Conservation (phyloP, 1,284 basidiomycete genomes). For the Ceratobasidium sp. region DNA sequence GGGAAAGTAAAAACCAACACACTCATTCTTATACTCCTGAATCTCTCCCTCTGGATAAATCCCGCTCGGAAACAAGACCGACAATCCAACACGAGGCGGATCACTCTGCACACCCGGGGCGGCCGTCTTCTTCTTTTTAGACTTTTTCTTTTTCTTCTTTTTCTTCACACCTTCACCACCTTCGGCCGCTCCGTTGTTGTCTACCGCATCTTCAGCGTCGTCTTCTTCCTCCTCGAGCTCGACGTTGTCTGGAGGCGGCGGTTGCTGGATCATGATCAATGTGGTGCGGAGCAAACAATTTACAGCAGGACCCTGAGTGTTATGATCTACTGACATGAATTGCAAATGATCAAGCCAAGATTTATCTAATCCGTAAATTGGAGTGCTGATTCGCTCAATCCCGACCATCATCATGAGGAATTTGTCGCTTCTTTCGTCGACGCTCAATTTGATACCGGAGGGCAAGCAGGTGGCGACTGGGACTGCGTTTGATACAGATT, state of each 20-base stretch:
- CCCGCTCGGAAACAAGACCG: slow-evolving; percentile 90
- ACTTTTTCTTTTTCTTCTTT: slow-evolving; percentile 95
- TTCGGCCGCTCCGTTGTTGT: slow-evolving; percentile 51
- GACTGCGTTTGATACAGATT: slow-evolving; percentile 26
- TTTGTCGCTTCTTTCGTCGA: slow-evolving; percentile 24
- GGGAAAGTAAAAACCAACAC: slow-evolving; percentile 10
- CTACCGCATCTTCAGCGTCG: slow-evolving; percentile 57
- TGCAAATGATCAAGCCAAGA: neutral
- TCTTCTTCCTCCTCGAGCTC: slow-evolving; percentile 52
- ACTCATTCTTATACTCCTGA: slow-evolving; percentile 92
- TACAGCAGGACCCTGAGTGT: slow-evolving; percentile 11
- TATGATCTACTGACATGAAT: neutral
- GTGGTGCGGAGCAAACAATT: slow-evolving; percentile 27
- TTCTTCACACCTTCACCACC: slow-evolving; percentile 65
- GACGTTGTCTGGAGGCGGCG: slow-evolving; percentile 32
- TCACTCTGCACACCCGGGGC: slow-evolving; percentile 79
- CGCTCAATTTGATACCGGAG: neutral
- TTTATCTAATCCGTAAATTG: slow-evolving; percentile 23
- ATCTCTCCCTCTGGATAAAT: slow-evolving; percentile 91
- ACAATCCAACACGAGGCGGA: slow-evolving; percentile 92
- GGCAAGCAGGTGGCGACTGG: slow-evolving; percentile 10
- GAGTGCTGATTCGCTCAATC: too few species aligned
- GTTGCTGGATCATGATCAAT: slow-evolving; percentile 42
- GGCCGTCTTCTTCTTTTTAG: slow-evolving; percentile 79
- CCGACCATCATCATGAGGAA: slow-evolving; percentile 28